Conservation (phyloP, 371 early-diverging fungal species). For the Fennellomyces sp. region DNA sequence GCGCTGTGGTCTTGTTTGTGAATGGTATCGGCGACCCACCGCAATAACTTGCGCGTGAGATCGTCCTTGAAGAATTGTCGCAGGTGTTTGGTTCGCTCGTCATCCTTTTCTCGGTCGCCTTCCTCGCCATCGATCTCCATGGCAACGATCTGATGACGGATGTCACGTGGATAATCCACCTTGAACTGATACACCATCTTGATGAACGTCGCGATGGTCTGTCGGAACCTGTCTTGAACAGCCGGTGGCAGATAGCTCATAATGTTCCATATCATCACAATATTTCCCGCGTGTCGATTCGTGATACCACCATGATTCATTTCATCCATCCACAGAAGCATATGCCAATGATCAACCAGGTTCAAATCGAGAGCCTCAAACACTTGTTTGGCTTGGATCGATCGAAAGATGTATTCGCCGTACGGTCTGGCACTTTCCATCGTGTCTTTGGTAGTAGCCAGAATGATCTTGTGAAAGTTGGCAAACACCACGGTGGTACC, state of each 20-base stretch:
- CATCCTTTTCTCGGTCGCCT: conserved; percentile 1
- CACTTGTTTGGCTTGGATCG: conserved; percentile 70
- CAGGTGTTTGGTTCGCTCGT: conserved; percentile 32
- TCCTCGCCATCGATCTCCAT: conserved; percentile 15
- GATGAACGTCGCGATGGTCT: conserved; percentile 58
- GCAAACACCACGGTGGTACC: conserved; percentile 83
- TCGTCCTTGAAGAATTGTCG: conserved; percentile 43
- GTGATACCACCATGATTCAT: conserved; percentile 89
- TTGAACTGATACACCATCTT: conserved; percentile 48
- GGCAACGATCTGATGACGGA: conserved; percentile 10
- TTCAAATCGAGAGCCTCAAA: conserved; percentile 75
- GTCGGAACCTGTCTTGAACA: conserved; percentile 70
- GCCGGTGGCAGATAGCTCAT: conserved; percentile 81
- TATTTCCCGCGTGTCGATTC: conserved; percentile 14
- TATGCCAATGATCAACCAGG: conserved; percentile 73
- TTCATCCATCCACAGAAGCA: conserved; percentile 92
- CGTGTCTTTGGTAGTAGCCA: conserved; percentile 80
- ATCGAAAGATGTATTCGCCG: conserved; percentile 69
- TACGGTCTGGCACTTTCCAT: conserved; percentile 75
- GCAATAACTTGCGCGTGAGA: conserved; percentile 54
- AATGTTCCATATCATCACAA: conserved; percentile 89
- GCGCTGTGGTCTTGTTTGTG: conserved; percentile 28
- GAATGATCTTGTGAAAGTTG: conserved; percentile 76
- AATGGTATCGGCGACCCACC: conserved; percentile 36
- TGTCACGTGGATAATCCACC: conserved; percentile 22